Conservation (phyloP, 2,329 filamentous ascomycete species). For the Exophiala aquamarina region DNA sequence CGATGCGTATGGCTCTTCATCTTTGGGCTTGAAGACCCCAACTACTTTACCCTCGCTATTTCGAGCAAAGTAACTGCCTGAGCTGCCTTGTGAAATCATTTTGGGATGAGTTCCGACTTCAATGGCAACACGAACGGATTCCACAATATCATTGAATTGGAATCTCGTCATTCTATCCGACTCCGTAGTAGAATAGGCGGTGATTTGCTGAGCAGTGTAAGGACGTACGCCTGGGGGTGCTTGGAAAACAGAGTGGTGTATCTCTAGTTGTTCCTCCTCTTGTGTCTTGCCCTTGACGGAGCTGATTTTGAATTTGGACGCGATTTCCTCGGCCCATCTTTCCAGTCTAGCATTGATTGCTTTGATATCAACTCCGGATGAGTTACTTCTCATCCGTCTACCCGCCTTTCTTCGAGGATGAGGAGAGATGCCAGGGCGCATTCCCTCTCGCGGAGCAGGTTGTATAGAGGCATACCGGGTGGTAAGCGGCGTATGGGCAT, state of each 20-base stretch:
- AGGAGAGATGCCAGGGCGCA: slow-evolving; percentile 50
- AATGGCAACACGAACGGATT: slow-evolving; percentile 87
- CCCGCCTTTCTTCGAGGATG: slow-evolving; percentile 44
- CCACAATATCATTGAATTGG: slow-evolving; percentile 84
- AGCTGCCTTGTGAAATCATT: slow-evolving; percentile 96
- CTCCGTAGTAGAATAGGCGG: slow-evolving; percentile 50
- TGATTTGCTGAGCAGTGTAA: slow-evolving; percentile 71
- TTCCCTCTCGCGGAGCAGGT: slow-evolving; percentile 60
- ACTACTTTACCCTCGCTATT: slow-evolving; percentile 91
- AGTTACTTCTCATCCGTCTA: slow-evolving; percentile 66
- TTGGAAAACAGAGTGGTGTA: slow-evolving; percentile 96
- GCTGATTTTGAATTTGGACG: slow-evolving; percentile 89
- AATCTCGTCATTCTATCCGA: slow-evolving; percentile 70
- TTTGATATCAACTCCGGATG: slow-evolving; percentile 90
- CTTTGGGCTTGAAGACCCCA: slow-evolving; percentile 97
- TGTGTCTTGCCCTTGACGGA: slow-evolving; percentile 70
- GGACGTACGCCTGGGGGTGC: slow-evolving; percentile 84
- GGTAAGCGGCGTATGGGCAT: slow-evolving; percentile 56
- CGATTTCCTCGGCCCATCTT: slow-evolving; percentile 97
- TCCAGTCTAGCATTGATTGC: slow-evolving; percentile 95
- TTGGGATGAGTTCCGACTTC: slow-evolving; percentile 88
- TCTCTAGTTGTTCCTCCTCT: slow-evolving; percentile 87
- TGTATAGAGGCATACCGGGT: slow-evolving; percentile 67
- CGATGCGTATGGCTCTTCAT: slow-evolving; percentile 95
- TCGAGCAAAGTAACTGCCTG: slow-evolving; percentile 94